Evolutionary conservation across 139 green algal genomes (phyloP), one percentile per base, ranked within the genome.

Genomic region (Edaphochlamys debaryana): DNA sequence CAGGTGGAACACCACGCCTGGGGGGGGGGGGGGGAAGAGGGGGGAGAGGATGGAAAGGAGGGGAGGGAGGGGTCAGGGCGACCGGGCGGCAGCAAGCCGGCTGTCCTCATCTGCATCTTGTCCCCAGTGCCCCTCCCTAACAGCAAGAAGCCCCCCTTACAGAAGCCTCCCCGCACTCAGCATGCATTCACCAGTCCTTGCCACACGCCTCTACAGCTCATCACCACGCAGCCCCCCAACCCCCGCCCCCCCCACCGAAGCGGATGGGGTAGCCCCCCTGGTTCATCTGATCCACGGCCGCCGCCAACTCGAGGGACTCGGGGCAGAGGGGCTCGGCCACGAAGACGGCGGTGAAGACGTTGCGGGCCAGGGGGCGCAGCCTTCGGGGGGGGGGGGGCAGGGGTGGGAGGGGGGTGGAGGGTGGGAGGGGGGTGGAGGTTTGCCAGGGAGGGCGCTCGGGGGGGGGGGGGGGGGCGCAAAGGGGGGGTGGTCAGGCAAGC

Each of bases 311-410:
- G 3, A 90, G 64, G 67, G 77, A 84, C 25, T 85, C 60, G 11
- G 79, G 42, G 38, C 74, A 86, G 29, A 85, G 67, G 0, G 94
- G 93, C 85, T 98, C 90, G 2, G 93, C 87, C 8, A 96, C 60
- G 23, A 88, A 69, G 3, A 98, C 73, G 6, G 90, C 70, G 36
- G 76, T 95, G 86, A 96, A 96, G 0, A 95, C n/a, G 85, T 98
- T 98, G 36, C 84, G 85, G 15, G 85, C 83, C 30, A 97, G 73
- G 27, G 79, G 78, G 23, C 85, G 79, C 45, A 94, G 64, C 86
- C 94, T 88, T 85, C n/a, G 32, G 19, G 40, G 40, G 67, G 63
- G 50, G 50, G n/a, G 71, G 5, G 71, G 52, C 0, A 0, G 32
- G 30, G 22, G 22, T 7, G 4, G 45, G 42, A 4, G 48, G 8